Conservation (phyloP, 257 asterid genomes). For the Coffea eugenioides region DNA sequence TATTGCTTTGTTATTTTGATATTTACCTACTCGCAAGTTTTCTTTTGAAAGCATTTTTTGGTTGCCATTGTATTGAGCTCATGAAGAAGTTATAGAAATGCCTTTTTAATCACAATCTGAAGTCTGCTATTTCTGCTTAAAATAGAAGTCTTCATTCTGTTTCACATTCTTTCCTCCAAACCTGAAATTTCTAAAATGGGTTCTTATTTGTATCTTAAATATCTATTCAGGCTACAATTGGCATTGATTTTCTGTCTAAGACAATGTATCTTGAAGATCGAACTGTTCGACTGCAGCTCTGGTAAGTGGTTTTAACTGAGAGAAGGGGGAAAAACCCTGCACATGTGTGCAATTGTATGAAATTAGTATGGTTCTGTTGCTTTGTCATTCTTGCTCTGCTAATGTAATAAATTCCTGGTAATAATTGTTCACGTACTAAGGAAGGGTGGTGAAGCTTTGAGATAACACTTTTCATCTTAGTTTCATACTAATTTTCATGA, state of each 20-base stretch:
- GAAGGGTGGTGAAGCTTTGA: not conserved
- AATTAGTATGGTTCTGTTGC: not conserved
- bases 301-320: slow-evolving; percentile 44
- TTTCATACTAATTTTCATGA: not conserved
- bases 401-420: not conserved
- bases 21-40: not conserved
- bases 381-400: not conserved
- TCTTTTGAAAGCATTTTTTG: not conserved
- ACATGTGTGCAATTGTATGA: not conserved
- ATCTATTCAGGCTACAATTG: slow-evolving; percentile 78
- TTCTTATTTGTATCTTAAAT: slow-evolving; percentile 12
- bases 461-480: not conserved
- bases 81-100: not conserved
- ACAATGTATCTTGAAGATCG: slow-evolving; percentile 97
- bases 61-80: not conserved
- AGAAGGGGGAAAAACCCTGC: not conserved
- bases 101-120: not conserved
- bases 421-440: not conserved
- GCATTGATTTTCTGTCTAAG: slow-evolving; percentile 89
- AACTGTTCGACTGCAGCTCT: slow-evolving; percentile 88
- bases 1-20: not conserved
- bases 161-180: not conserved
- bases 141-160: not conserved
- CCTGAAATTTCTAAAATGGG: slow-evolving; percentile 3
- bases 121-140: not conserved